Evolutionary conservation across 2,329 filamentous ascomycete species (phyloP).

Genomic region (Ambrosiella beaveri): DNA sequence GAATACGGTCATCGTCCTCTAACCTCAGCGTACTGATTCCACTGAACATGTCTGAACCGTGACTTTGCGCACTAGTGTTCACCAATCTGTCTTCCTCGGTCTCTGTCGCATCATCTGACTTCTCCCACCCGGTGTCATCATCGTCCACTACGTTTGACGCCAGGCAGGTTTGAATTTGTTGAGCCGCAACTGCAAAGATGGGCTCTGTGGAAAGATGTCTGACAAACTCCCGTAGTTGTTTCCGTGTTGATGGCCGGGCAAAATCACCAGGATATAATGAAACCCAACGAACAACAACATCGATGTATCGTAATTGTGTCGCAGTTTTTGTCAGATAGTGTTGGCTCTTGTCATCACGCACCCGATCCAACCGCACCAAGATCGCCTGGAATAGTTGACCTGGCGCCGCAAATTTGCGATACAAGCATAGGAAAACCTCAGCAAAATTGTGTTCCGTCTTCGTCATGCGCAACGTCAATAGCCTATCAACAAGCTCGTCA

Average conservation of each 20-base stretch:
- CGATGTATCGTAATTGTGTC: slow-evolving; percentile 67
- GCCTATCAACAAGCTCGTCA: slow-evolving; percentile 68
- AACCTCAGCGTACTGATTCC: slow-evolving; percentile 31
- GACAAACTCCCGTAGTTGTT: slow-evolving; percentile 59
- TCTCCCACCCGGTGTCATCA: slow-evolving; percentile 88
- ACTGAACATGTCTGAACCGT: slow-evolving; percentile 23
- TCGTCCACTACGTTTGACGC: slow-evolving; percentile 60
- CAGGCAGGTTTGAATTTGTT: slow-evolving; percentile 67
- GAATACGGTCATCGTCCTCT: slow-evolving; percentile 23
- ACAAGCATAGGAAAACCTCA: slow-evolving; percentile 78
- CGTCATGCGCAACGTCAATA: slow-evolving; percentile 65
- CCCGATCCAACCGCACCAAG: slow-evolving; percentile 53
- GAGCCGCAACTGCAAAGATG: slow-evolving; percentile 68
- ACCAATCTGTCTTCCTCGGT: slow-evolving; percentile 17
- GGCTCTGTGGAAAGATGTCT: slow-evolving; percentile 55
- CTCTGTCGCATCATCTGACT: slow-evolving; percentile 43
- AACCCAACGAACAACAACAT: slow-evolving; percentile 78
- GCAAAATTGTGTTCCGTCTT: slow-evolving; percentile 80
- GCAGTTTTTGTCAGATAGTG: slow-evolving; percentile 62
- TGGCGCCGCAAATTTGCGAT: slow-evolving; percentile 82
- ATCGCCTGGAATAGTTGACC: slow-evolving; percentile 62
- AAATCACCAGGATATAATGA: slow-evolving; percentile 85
- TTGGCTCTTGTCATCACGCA: slow-evolving; percentile 47
- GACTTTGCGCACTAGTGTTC: slow-evolving; percentile 14
- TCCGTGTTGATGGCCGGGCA: slow-evolving; percentile 56